Evolutionary conservation across 805 yeast genomes (phyloP).

Genomic region (Zygotorulaspora danielsina): DNA sequence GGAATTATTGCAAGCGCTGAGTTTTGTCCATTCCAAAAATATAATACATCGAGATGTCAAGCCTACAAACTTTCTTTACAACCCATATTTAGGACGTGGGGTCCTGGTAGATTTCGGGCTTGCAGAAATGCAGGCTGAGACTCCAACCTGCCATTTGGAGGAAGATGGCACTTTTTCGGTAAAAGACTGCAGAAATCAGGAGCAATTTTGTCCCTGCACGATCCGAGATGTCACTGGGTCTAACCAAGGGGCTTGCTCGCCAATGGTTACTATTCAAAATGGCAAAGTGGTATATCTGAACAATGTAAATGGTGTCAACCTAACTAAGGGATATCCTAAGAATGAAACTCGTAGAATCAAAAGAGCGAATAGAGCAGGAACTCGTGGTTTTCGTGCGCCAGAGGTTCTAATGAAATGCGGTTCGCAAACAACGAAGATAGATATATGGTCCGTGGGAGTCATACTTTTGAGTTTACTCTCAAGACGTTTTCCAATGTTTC

Average conservation of each 20-base stretch:
- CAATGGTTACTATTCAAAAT: slow-evolving; percentile 32
- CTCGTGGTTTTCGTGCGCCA: slow-evolving; percentile 92
- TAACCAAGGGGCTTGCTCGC: slow-evolving; percentile 13
- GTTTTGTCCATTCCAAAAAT: slow-evolving; percentile 63
- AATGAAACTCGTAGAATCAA: slow-evolving; percentile 84
- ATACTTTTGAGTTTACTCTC: slow-evolving; percentile 73
- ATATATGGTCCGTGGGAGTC: slow-evolving; percentile 91
- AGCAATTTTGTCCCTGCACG: slow-evolving; percentile 54
- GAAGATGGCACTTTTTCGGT: slow-evolving; percentile 13
- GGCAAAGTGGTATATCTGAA: slow-evolving; percentile 32
- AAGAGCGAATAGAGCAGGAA: slow-evolving; percentile 95
- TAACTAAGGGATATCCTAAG: slow-evolving; percentile 69
- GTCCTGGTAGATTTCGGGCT: slow-evolving; percentile 89
- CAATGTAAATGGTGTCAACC: slow-evolving; percentile 36
- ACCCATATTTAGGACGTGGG: slow-evolving; percentile 67
- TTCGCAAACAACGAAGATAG: slow-evolving; percentile 75
- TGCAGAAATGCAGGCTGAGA: slow-evolving; percentile 57
- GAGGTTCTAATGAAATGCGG: slow-evolving; percentile 86
- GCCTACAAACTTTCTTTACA: slow-evolving; percentile 69
- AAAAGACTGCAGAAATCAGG: slow-evolving; percentile 28
- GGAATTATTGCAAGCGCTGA: slow-evolving; percentile 69
- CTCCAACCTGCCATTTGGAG: slow-evolving; percentile 11
- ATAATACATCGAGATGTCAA: slow-evolving; percentile 92
- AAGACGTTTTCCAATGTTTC: slow-evolving; percentile 87
- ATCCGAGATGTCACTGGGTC: slow-evolving; percentile 32